Percentiles rank a stretch among this genome's conserved stretches.
Conservation (phyloP, 805 yeast species). For the Kuraishia molischiana region DNA sequence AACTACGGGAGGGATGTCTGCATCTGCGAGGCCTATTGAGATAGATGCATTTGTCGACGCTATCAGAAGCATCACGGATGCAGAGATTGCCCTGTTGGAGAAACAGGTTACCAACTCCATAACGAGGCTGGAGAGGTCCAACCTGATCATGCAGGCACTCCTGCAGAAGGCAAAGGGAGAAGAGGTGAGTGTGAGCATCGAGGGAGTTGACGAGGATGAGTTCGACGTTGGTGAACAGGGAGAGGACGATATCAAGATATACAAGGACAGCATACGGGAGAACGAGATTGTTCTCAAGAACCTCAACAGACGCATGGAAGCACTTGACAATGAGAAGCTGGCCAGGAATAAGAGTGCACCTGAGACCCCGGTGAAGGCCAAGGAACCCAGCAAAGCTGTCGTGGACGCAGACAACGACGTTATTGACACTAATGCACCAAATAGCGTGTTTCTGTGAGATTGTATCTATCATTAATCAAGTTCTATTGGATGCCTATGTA, state of each 20-base stretch:
- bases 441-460: slow-evolving; percentile 17
- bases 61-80: slow-evolving; percentile 28
- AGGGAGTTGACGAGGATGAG: slow-evolving; percentile 13
- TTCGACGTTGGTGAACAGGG: slow-evolving; percentile 28
- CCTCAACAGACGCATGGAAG: slow-evolving; percentile 35
- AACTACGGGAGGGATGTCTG: too few relatives aligned
- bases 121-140: slow-evolving; percentile 35
- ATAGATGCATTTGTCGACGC: slow-evolving; percentile 18
- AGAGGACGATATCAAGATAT: slow-evolving; percentile 38
- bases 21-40: slow-evolving; percentile 13
- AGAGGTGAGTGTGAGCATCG: neutral
- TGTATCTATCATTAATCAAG: slow-evolving; percentile 7
- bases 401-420: slow-evolving; percentile 26
- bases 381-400: neutral
- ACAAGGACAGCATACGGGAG: slow-evolving; percentile 45
- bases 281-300: slow-evolving; percentile 44
- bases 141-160: slow-evolving; percentile 33
- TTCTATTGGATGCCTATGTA: neutral
- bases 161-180: slow-evolving; percentile 18
- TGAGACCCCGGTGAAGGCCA: neutral
- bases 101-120: slow-evolving; percentile 30
- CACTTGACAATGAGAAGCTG: slow-evolving; percentile 36
- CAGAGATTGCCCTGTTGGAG: slow-evolving; percentile 24
- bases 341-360: slow-evolving; percentile 23
- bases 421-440: slow-evolving; percentile 24